Evolutionary conservation across 768 basidiomycete genomes (phyloP), one percentile per base, ranked within the genome.

Genomic region (Terana coerulea): DNA sequence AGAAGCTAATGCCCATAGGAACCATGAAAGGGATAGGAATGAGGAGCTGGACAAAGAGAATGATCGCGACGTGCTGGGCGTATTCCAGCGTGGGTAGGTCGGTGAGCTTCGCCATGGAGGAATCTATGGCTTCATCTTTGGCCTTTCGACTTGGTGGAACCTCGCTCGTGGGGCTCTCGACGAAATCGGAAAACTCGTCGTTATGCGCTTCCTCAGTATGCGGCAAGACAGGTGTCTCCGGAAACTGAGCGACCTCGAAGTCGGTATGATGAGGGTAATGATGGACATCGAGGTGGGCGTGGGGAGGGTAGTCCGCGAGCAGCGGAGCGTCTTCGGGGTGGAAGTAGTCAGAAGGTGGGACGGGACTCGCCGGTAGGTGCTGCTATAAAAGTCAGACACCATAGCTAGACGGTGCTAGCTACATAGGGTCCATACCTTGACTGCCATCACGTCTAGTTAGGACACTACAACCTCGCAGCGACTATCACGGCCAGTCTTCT

Each of bases 11-110:
- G 24, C 54, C 54, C 42, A 47, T 50, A 3, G 54, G 54, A 1
- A 55, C 14, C 45, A 55, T 51, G 41, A 51, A 47, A 5, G 54
- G 54, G 21, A 55, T 31, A 5, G 49, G 54, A 22, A 55, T 55
- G 42, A 55, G 43, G 8, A 46, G 19, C 26, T 55, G 54, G 5
- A 55, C 49, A 10, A 50, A 19, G 12, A 55, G 33, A 15, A 55
- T 40, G 49, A 55, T 51, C 15, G 49, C 44, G 28, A 46, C 49
- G 17, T 46, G 33, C 26, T 37, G 54, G 35, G 47, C 31, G 29
- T 55, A 55, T 14, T 39, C 49, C 2, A 40, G 8, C 29, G n/a
- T 8, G 14, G 24, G 19, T 3, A 47, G 33, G 14, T 40, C 39
- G 6, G 47, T 30, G 10, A 37, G 29, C 10, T 21, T 22, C n/a